Evolutionary conservation across 371 early-diverging fungal genomes (phyloP).

Genomic region (Apophysomyces ossiformis): DNA sequence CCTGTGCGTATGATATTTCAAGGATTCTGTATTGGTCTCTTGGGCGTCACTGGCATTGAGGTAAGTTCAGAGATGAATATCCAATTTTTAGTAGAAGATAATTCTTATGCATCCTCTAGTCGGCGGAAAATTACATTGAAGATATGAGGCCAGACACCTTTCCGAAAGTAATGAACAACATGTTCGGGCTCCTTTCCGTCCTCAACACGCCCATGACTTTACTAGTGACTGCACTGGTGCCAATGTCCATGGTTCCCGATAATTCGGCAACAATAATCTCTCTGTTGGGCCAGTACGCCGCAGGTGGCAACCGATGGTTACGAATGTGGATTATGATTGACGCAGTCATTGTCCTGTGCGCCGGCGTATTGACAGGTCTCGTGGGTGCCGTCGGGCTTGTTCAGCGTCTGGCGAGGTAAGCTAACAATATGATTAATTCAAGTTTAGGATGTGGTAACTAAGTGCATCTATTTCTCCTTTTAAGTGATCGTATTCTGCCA

Average conservation of each 20-base stretch:
- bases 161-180: conserved; percentile 62
- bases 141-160: conserved; percentile 59
- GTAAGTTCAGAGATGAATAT: conserved; percentile 17
- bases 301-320: conserved; percentile 45
- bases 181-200: conserved; percentile 51
- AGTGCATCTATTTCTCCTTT: no score
- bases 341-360: conserved; percentile 65
- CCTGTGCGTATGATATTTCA: conserved; percentile 43
- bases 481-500: conserved; percentile 55
- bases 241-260: conserved; percentile 40
- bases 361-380: conserved; percentile 63
- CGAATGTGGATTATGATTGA: conserved; percentile 53
- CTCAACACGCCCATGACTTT: conserved; percentile 56
- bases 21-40: conserved; percentile 62
- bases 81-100: background rate
- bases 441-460: background rate
- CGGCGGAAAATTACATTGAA: conserved; percentile 58
- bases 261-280: conserved; percentile 51
- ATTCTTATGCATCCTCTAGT: conserved; percentile 18
- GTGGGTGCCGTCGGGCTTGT: conserved; percentile 59
- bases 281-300: conserved; percentile 48
- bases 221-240: conserved; percentile 46
- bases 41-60: conserved; percentile 63
- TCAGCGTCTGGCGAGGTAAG: conserved; percentile 47
- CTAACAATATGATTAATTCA: background rate